phyloP scores from a whole-genome alignment of 352 stramenopile species.

The Pythium pectinolyticum region DNA sequence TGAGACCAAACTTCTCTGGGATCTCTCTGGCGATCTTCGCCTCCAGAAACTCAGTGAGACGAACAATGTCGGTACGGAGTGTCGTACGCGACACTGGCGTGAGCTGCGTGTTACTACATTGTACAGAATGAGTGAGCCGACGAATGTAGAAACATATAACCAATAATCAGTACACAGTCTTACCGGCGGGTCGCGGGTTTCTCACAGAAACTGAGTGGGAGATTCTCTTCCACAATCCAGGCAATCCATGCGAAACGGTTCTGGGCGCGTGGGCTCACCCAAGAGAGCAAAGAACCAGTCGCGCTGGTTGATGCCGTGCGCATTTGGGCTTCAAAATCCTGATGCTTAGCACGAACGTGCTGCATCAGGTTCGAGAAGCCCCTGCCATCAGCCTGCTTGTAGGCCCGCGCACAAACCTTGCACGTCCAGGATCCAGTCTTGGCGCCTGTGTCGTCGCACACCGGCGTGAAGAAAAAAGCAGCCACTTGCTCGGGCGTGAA shows the following conservation, averaged over 20 bases:
- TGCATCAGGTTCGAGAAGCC: background rate
- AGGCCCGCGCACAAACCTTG: background rate
- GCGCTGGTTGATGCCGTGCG: no score
- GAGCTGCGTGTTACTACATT: background rate
- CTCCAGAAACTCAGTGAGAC: background rate
- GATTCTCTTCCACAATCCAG: background rate
- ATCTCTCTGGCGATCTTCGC: slow-evolving; percentile 8
- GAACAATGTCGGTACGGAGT: background rate
- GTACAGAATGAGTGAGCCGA: no score
- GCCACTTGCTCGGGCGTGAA: background rate
- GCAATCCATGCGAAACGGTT: background rate
- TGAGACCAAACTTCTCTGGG: slow-evolving; percentile 18
- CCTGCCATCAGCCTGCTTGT: background rate
- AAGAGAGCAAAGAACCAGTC: background rate
- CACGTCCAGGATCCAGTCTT: background rate
- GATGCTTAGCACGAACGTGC: background rate
- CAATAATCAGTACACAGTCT: background rate
- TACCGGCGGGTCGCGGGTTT: background rate
- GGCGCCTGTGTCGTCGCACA: background rate
- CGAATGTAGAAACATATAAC: no score
- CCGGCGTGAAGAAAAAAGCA: background rate
- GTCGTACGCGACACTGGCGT: background rate
- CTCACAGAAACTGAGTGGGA: background rate
- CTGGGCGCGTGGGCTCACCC: background rate
- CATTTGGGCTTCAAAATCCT: background rate